These are phyloP conservation scores for Curvularia spicifera DNA, from an alignment of 2,329 filamentous ascomycete genomes.

Conservation along the genomic window DNA sequence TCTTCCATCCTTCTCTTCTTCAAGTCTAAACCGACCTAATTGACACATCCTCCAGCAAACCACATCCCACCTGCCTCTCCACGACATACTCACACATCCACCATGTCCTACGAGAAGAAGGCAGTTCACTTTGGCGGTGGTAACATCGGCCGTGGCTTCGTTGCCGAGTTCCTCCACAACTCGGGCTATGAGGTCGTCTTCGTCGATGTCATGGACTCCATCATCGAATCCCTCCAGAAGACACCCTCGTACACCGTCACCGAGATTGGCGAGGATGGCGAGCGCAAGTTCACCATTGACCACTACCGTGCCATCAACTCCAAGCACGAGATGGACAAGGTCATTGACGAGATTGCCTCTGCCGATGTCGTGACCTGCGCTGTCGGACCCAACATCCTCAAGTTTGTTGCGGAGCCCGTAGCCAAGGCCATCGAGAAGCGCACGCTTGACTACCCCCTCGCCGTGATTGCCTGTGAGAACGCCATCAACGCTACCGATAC, in stretches of 20 bases:
- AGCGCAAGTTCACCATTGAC: slow-evolving; percentile 80
- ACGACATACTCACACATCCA: slow-evolving; percentile 16
- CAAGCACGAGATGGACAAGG: slow-evolving; percentile 78
- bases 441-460: slow-evolving; percentile 69
- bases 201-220: slow-evolving; percentile 84
- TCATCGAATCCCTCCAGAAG: slow-evolving; percentile 81
- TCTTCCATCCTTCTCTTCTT: slow-evolving; percentile 4
- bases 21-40: slow-evolving; percentile 18
- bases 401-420: slow-evolving; percentile 94
- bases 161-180: slow-evolving; percentile 78
- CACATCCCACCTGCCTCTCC: slow-evolving; percentile 13
- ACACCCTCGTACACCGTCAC: slow-evolving; percentile 85
- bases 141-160: slow-evolving; percentile 60
- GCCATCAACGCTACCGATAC: slow-evolving; percentile 93
- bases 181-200: slow-evolving; percentile 97
- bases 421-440: slow-evolving; percentile 90
- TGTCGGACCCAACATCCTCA: slow-evolving; percentile 93
- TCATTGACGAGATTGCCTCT: slow-evolving; percentile 82
- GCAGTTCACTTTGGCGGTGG: slow-evolving; percentile 61
- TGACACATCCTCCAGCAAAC: slow-evolving; percentile 22
- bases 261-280: slow-evolving; percentile 86
- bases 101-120: slow-evolving; percentile 54
- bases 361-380: slow-evolving; percentile 96
- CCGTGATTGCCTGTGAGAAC: slow-evolving; percentile 98
- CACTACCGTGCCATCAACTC: slow-evolving; percentile 99